Base-by-base conservation (phyloP, 768 basidiomycete species). In the Boletellus emodensis region DNA sequence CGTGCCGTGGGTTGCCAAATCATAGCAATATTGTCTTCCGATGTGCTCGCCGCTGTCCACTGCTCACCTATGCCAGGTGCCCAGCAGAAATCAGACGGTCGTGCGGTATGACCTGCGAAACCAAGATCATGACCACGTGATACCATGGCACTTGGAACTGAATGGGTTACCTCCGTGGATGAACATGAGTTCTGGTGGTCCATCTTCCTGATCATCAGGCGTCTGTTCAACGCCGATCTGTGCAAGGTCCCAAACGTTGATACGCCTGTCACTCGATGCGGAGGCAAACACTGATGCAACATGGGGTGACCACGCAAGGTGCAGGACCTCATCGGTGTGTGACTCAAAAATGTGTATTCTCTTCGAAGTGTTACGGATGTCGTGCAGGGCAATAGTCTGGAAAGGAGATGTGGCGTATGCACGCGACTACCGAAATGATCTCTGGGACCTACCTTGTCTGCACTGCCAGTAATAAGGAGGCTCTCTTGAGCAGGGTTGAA, bases 161-260 rank as follows among this genome's bases (percentile, higher is more conserved):
- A 8, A 33, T 59, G 64, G 57, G 81, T 53, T 74, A 82, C 88
- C 96, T 58, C 96, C 96, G 59, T 99, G 96, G 41, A 97, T 81
- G 68, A 99, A 99, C 57, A 98, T 70, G 51, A 98, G 71, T 68
- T 99, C 96, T 1, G 96, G 96, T 14, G 96, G 94, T 1, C 96
- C 96, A 61, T 99, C 96, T 66, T 99, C 96, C 51, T 93, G 90
- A 63, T 99, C 96, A 57, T 99, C 96, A 4, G 95, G 96, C 2
- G 92, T 90, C 68, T 99, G 96, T 66, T 99, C 96, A 36, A 87
- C 80, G 1, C 96, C 96, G 54, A 97, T 95, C 53, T 87, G 80
- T 20, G 83, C 78, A 50, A 97, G 68, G 71, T 99, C 94, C 96
- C 96, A 99, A 42, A 98, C 75, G 60, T 96, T 94, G 55, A 99